Conservation (phyloP, 2,329 filamentous ascomycete species). For the Neofusicoccum umdonicola region DNA sequence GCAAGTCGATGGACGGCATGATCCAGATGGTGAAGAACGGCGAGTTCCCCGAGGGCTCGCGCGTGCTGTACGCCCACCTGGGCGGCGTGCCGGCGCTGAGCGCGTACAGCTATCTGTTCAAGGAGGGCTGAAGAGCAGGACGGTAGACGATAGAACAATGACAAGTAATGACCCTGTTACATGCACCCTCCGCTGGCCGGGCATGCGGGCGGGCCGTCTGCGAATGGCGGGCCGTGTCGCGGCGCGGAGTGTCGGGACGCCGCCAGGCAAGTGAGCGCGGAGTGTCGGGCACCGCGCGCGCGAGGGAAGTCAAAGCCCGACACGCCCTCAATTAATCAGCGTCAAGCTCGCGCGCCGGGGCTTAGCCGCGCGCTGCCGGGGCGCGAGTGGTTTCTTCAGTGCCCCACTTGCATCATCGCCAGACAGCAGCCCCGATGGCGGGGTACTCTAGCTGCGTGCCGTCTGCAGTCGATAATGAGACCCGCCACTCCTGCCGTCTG, state of each 20-base stretch:
- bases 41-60: conserved; percentile 59
- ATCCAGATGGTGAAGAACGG: conserved; percentile 64
- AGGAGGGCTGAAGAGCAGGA: not conserved
- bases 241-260: no score
- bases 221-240: no score
- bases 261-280: not conserved
- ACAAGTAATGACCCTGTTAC: not conserved
- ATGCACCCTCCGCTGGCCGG: no score
- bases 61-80: conserved; percentile 69
- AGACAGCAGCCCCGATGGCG: not conserved
- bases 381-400: not conserved
- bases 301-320: not conserved
- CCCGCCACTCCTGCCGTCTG: not conserved
- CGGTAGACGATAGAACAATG: not conserved
- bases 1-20: conserved; percentile 71
- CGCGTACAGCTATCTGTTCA: conserved; percentile 50
- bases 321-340: not conserved
- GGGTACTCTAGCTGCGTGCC: not conserved
- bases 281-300: not conserved
- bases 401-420: conserved; percentile 16
- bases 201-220: no score
- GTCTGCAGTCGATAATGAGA: not conserved
- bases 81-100: conserved; percentile 69
- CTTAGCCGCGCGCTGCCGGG: not conserved
- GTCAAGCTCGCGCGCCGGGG: not conserved